Base-by-base conservation (phyloP, 257 asterid species). In the Thymus mandschuricus region DNA sequence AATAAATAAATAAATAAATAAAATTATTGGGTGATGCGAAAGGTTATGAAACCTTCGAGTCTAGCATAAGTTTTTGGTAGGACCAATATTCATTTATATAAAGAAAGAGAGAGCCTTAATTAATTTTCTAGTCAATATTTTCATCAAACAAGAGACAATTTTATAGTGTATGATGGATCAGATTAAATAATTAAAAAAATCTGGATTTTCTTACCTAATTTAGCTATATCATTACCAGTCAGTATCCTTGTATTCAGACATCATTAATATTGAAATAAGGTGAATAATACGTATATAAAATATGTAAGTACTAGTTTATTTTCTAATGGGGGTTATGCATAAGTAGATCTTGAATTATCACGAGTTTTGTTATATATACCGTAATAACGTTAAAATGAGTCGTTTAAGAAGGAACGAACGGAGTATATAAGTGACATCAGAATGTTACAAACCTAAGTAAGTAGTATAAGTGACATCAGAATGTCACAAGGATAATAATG, bases 41-140 rank as follows among this genome's bases (percentile, higher is more conserved):
- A 60, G 31, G 35, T 51, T 34, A 41, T 28, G 49, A 55, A 61
- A 43, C 35, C 44, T 60, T 67, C 58, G 40, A 38, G 33, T 38
- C 56, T 54, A 48, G 70, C 50, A 51, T 59, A 58, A 60, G 49
- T 29, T 8, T 58, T 56, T 66, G 13, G 40, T 35, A 38, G 35
- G 60, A 46, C 64, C 21, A 21, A 21, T 21, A 21, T 21, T 21
- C 40, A 30, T 38, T 8, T 15, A 49, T 12, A 46, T 60, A 1
- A 45, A 4, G 11, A 50, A 6, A 33, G 54, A 43, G 13, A 21
- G 21, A 21, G 21, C 21, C 21, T 21, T 21, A 5, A 8, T 12
- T 50, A 54, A 12, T 11, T 74, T 38, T 13, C 0, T 15, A 49
- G 50, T 60, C 66, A 60, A 60, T 35, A 60, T n/a, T 38, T 13